A percentile compares a stretch with the other conserved stretches of the same genome.
These are phyloP conservation scores for Ganoderma resinaceum DNA, from an alignment of 1,284 basidiomycete species.

Conservation along the genomic window DNA sequence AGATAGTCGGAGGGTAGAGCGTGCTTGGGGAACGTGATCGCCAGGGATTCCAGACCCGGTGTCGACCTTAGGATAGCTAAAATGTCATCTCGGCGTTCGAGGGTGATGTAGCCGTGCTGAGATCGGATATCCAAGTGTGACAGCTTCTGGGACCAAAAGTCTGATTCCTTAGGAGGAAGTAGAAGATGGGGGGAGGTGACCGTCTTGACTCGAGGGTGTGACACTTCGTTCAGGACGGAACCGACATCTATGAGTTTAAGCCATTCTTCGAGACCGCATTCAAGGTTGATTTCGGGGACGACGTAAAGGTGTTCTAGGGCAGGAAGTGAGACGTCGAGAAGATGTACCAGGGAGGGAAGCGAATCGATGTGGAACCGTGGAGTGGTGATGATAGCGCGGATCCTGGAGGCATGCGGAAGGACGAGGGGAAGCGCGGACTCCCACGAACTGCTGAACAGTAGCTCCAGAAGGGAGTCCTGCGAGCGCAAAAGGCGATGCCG, in stretches of 20 bases:
- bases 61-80: neutral
- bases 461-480: neutral
- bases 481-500: neutral
- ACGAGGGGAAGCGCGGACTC: neutral
- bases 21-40: neutral
- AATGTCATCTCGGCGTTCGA: neutral
- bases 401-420: neutral
- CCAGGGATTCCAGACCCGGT: neutral
- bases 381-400: neutral
- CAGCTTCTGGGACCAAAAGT: neutral
- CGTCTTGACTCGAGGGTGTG: neutral
- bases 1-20: neutral
- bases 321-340: neutral
- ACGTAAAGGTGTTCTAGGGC: neutral
- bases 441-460: neutral
- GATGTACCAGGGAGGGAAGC: neutral
- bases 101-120: neutral
- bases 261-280: neutral
- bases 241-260: neutral
- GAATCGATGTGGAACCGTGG: neutral
- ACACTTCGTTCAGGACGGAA: neutral
- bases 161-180: neutral
- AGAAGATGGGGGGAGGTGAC: neutral
- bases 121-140: neutral
- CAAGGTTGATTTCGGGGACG: neutral